Base-by-base conservation (phyloP, 352 stramenopile genomes). In the Pythium sukuiense region DNA sequence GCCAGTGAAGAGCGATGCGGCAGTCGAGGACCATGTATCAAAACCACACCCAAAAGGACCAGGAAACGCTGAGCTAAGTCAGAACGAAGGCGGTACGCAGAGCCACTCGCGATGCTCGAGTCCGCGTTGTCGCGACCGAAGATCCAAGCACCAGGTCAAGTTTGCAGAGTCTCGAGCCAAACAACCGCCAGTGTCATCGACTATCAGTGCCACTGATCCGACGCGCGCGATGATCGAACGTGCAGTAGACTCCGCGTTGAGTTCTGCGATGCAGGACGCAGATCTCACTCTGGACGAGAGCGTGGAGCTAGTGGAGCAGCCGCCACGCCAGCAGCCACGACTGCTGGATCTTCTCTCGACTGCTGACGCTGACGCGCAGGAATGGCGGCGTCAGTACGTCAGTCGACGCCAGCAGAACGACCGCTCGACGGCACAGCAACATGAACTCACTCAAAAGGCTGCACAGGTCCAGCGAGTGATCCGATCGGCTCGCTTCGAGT, bases 181-280 rank as follows among this genome's bases (percentile, higher is more conserved):
- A 12, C 3, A 26, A 8, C 26, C 6, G 43, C 30, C 59, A 58
- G 12, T 6, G 20, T n/a, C 57, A 46, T 46, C 53, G 33, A 41
- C 13, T 11, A 35, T 8, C 8, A 35, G 4, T 35, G 32, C 30
- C 1, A 13, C 41, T 1, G 41, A 56, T 9, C 43, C 37, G 6
- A 85, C 80, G 14, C 69, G 80, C 39, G 77, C 76, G 33, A 76
- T 90, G 53, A 74, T 90, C 29, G 80, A 89, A 48, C 76, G 82
- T 24, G 82, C 82, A 16, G 74, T 90, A 29, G 74, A 68, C 14
- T 13, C 73, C n/a, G 80, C 76, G 24, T 77, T 88, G 53, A 68
- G 45, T 1, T 57, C 67, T 6, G 39, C 61, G 1, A 41, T 69
- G 30, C 20, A 67, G 41, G 52, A 60, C n/a, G 26, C 52, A 12